Percentiles rank a stretch among this genome's conserved stretches.
phyloP scores from a whole-genome alignment of 2,329 filamentous ascomycete genomes.

The Nigrospora osmanthi region DNA sequence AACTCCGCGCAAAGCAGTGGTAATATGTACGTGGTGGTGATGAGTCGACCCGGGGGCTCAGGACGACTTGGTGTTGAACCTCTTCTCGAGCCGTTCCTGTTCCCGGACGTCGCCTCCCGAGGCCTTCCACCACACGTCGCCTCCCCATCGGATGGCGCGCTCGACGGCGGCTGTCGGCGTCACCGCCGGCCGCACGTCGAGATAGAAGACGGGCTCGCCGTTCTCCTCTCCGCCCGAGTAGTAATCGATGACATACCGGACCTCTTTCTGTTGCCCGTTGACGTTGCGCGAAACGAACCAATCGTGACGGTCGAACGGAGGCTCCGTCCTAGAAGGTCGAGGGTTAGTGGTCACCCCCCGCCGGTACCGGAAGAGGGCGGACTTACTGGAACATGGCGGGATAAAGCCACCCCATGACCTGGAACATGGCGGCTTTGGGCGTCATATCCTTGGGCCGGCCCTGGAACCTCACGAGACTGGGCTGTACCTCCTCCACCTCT shows the following conservation, averaged over 20 bases:
- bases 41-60: background rate
- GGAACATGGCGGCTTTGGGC: conserved; percentile 80
- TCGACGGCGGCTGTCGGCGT: conserved; percentile 75
- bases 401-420: conserved; percentile 70
- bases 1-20: conserved; percentile 4
- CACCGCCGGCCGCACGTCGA: conserved; percentile 87
- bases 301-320: conserved; percentile 94
- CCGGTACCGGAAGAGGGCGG: background rate
- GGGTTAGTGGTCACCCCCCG: background rate
- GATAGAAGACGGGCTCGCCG: conserved; percentile 89
- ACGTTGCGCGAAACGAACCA: conserved; percentile 81
- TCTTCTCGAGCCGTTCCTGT: conserved; percentile 15
- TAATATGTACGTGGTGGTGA: background rate
- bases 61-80: background rate
- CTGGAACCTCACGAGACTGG: conserved; percentile 78
- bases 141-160: conserved; percentile 76
- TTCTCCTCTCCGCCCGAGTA: conserved; percentile 78
- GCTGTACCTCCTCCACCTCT: conserved; percentile 48
- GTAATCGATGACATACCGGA: conserved; percentile 96
- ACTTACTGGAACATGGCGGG: conserved; percentile 71
- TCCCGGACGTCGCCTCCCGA: conserved; percentile 62
- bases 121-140: conserved; percentile 89
- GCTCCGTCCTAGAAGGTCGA: conserved; percentile 51
- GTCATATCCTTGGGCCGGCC: conserved; percentile 84
- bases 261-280: conserved; percentile 62